These are phyloP conservation scores for Warburgia ugandensis DNA, from an alignment of 164 flowering plant genomes.

Conservation along the genomic window DNA sequence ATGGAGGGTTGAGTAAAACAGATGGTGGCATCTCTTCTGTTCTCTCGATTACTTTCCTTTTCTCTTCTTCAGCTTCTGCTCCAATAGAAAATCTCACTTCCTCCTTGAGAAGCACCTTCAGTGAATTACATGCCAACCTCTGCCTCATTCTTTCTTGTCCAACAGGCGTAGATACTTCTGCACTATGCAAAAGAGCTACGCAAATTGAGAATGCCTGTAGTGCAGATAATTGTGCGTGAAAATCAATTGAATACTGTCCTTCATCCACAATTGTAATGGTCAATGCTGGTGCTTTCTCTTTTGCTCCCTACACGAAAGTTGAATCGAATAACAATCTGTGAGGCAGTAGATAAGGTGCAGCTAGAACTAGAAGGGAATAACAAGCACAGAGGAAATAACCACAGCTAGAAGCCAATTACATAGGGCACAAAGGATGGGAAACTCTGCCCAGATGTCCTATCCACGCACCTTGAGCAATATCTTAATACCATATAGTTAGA, in stretches of 20 bases:
- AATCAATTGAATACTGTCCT: conserved; percentile 66
- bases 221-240: conserved; percentile 77
- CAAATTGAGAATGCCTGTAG: conserved; percentile 86
- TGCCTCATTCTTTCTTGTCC: conserved; percentile 24
- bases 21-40: conserved; percentile 33
- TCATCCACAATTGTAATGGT: conserved; percentile 35
- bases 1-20: conserved; percentile 60
- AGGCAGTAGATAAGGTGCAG: no score
- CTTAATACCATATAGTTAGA: no score
- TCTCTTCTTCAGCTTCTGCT: conserved; percentile 49
- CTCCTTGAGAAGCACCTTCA: conserved; percentile 56
- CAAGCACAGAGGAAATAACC: neutral
- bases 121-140: conserved; percentile 38
- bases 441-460: no score
- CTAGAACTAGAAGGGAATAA: neutral
- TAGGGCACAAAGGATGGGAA: no score
- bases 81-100: conserved; percentile 52
- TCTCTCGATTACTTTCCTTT: conserved; percentile 29
- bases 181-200: conserved; percentile 63
- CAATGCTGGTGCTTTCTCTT: conserved; percentile 61
- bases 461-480: no score
- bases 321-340: neutral
- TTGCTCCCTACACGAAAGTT: conserved; percentile 46
- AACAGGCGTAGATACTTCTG: conserved; percentile 33
- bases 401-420: no score